Evolutionary conservation across 345 rosid species (phyloP).

Genomic region (Hibiscus mutabilis): DNA sequence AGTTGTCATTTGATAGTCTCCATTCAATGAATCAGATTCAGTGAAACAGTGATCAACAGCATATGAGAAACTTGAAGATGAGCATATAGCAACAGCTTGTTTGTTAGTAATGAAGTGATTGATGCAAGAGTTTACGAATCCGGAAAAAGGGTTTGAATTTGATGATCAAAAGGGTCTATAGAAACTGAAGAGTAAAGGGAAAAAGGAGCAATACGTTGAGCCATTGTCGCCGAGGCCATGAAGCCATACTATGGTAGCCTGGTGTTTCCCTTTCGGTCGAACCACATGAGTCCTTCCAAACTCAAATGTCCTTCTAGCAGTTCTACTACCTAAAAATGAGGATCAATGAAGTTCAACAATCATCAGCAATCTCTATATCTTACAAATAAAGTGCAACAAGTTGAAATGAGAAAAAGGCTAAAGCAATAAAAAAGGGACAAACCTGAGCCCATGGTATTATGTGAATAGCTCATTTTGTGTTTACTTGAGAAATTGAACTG

Average conservation of each 20-base stretch:
- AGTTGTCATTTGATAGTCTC: no score
- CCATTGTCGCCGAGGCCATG: conserved; percentile 87
- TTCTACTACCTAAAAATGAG: conserved; percentile 47
- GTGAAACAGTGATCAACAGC: no score
- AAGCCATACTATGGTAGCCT: conserved; percentile 67
- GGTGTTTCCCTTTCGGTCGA: conserved; percentile 73
- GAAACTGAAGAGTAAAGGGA: background rate
- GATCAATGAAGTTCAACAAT: background rate
- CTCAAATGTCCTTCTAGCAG: conserved; percentile 49
- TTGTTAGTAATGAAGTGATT: no score
- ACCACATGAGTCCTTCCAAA: conserved; percentile 76
- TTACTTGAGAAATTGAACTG: conserved; percentile 5
- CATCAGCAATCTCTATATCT: no score
- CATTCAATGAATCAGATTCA: no score
- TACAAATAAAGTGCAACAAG: background rate
- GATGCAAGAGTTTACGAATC: background rate
- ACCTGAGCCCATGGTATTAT: conserved; percentile 61
- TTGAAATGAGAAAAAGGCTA: background rate
- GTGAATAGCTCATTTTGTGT: conserved; percentile 61
- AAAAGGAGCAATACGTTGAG: conserved; percentile 39
- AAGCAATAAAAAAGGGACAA: conserved; percentile 21
- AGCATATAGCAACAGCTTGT: no score
- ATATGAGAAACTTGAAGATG: no score
- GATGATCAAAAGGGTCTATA: no score
- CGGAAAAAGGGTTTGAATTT: no score